Evolutionary conservation across 169 alveolate species (phyloP).

Genomic region (Cyclospora cayetanensis): DNA sequence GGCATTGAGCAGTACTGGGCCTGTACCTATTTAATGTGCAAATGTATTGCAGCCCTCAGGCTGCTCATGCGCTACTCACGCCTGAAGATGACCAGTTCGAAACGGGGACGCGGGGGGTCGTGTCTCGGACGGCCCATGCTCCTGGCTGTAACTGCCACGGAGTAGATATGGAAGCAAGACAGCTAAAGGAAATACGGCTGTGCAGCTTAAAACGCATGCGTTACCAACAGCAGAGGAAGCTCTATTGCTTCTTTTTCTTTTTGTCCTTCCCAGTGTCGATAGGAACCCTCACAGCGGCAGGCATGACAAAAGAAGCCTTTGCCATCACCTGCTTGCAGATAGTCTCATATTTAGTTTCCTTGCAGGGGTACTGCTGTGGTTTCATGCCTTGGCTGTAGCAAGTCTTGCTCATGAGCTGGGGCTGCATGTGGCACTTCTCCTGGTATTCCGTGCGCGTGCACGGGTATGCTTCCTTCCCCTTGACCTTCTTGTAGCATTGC

Average conservation of each 20-base stretch:
- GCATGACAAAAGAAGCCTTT: conserved; percentile 14
- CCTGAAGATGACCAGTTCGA: background rate
- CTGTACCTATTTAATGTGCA: background rate
- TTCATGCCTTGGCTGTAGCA: conserved; percentile 71
- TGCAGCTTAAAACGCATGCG: conserved; percentile 70
- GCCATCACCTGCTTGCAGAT: conserved; percentile 64
- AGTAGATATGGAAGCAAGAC: background rate
- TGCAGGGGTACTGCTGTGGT: conserved; percentile 70
- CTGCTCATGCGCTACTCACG: conserved; percentile 7
- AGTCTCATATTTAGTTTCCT: conserved; percentile 62
- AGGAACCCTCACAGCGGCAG: too few relatives aligned
- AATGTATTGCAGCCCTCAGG: background rate
- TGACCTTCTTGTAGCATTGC: conserved; percentile 62
- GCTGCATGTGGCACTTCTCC: conserved; percentile 61
- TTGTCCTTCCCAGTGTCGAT: conserved; percentile 8
- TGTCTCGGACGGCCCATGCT: background rate
- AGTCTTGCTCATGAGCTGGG: conserved; percentile 47
- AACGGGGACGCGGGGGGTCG: background rate
- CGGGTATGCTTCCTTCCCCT: conserved; percentile 56
- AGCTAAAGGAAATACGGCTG: conserved; percentile 28
- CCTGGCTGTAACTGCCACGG: conserved; percentile 44
- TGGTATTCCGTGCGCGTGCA: conserved; percentile 68
- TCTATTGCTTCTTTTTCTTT: conserved; percentile 23
- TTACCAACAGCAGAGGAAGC: background rate
- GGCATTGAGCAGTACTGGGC: too few relatives aligned